A percentile compares a stretch with the other conserved stretches of the same genome.
Evolutionary conservation across 225 moss, liverwort and hornwort species (phyloP).

Genomic region (Neckera pumila): DNA sequence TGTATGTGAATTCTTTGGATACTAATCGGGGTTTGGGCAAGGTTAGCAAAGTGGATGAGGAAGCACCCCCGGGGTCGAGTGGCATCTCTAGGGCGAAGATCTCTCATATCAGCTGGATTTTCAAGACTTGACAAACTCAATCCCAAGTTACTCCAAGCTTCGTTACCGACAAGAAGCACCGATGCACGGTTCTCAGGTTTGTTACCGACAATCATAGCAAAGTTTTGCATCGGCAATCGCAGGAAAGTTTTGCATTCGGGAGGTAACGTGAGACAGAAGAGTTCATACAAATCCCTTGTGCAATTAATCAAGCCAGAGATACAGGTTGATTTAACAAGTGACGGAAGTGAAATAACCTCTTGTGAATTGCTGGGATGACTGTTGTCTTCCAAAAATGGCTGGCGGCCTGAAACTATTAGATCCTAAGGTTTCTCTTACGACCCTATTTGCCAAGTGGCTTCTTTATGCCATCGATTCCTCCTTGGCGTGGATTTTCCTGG

Average conservation of each 20-base stretch:
- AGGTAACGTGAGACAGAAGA: neutral
- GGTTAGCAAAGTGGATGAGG: neutral
- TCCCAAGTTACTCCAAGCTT: neutral
- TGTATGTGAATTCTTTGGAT: neutral
- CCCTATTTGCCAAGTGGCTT: too few relatives aligned
- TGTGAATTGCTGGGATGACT: too few relatives aligned
- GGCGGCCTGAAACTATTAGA: too few relatives aligned
- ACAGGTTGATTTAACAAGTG: neutral
- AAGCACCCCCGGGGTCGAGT: neutral
- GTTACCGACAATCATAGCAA: neutral
- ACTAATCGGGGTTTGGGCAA: neutral
- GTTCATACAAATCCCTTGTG: neutral
- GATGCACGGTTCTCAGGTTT: too few relatives aligned
- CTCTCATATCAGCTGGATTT: neutral
- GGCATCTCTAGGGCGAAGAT: neutral
- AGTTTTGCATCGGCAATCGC: neutral
- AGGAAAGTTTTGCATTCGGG: neutral
- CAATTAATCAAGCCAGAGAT: neutral
- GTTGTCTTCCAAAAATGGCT: too few relatives aligned
- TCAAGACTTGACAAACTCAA: neutral
- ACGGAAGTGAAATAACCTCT: neutral
- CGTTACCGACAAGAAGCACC: neutral
- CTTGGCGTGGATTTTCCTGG: neutral
- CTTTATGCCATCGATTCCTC: too few relatives aligned
- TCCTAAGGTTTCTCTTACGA: too few relatives aligned